Percentiles rank a stretch among this genome's conserved stretches.
Conservation (phyloP, 257 asterid genomes). For the Primulina eburnea region DNA sequence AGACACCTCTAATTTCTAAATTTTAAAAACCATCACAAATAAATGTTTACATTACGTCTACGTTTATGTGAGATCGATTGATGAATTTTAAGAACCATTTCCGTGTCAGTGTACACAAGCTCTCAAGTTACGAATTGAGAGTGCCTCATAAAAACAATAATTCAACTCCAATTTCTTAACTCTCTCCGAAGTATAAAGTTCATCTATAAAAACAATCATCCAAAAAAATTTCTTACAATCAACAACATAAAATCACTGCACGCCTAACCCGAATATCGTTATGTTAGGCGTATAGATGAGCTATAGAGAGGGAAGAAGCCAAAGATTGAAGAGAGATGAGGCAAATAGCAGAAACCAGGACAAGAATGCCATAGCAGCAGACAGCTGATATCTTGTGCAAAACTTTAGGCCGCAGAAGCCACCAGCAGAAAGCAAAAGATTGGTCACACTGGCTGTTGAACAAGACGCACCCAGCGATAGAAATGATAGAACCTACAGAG, state of each 20-base stretch:
- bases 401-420: slow-evolving; percentile 50
- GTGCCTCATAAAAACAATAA: neutral
- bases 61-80: neutral
- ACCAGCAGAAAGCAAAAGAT: slow-evolving; percentile 53
- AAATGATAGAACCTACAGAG: slow-evolving; percentile 56
- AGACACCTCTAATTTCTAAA: too few species aligned
- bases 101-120: neutral
- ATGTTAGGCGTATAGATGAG: neutral
- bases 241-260: neutral
- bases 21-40: too few species aligned
- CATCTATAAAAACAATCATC: neutral
- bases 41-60: neutral
- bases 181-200: neutral
- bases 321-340: slow-evolving; percentile 84
- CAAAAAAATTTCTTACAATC: neutral
- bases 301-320: slow-evolving; percentile 73
- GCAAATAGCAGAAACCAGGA: slow-evolving; percentile 77
- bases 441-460: slow-evolving; percentile 73
- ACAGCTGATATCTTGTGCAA: slow-evolving; percentile 70
- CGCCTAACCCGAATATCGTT: neutral
- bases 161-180: neutral
- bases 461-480: slow-evolving; percentile 82
- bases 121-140: too few species aligned
- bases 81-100: neutral
- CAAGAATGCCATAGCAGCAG: slow-evolving; percentile 90